Evolutionary conservation across 1,284 basidiomycete genomes (phyloP), one percentile per base, ranked within the genome.

Genomic region (Xerocomus nothofagi): DNA sequence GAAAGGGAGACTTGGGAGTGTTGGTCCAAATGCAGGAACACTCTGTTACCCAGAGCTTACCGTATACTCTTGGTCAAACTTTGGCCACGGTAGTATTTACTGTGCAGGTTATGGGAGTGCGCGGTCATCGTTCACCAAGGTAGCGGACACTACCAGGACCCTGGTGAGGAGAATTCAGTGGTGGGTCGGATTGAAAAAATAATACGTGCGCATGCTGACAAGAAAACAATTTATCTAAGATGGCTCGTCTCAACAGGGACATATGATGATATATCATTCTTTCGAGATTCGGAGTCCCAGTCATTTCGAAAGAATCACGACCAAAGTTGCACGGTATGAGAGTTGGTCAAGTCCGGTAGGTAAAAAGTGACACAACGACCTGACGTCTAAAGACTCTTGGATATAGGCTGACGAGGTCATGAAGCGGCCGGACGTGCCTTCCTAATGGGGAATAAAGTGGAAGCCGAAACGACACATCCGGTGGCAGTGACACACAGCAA

Each of bases 191-290:
- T 31, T 17, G 45, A 58, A 41, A 42, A 30, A 41, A 27, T 38
- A 40, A 56, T 6, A 37, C 33, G 39, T 32, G 33, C 27, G 11
- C 24, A 18, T 37, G 54, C 54, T 59, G 59, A 39, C 49, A 53
- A 54, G 50, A 54, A 39, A 47, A 58, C 52, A 55, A 48, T 48
- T 46, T 58, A 54, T 45, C 59, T 49, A 44, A 29, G 44, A 54
- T 29, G 23, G 20, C 7, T 12, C 11, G 20, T 34, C 37, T 36
- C 50, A 23, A 30, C 37, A 15, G 24, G 17, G 40, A 20, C 18
- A 31, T 23, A 31, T 36, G n/a, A 36, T 36, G 40, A 20, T 23
- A 31, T 23, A 31, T 36, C 18, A 36, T 36, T 24, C 45, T 27
- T 34, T 34, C 9, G 24, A 40, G 23, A 18, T 39, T 20, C 20